Conservation (phyloP, 192 early-diverging fungal genomes). For the Rhizoclosmatium globosum region DNA sequence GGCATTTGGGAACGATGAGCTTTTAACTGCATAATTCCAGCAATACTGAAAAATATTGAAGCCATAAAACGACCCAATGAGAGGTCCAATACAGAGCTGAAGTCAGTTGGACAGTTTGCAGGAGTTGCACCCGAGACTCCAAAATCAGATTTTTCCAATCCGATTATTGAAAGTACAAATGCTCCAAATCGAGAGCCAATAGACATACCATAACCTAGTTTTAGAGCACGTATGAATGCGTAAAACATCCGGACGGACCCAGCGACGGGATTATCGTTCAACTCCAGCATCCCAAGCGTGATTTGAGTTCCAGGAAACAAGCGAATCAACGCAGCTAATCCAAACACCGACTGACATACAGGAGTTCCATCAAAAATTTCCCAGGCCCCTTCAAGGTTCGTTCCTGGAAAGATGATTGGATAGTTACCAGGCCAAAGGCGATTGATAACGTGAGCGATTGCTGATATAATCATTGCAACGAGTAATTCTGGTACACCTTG, state of each 20-base stretch:
- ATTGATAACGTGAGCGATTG: slow-evolving; percentile 7
- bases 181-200: slow-evolving; percentile 33
- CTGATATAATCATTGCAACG: slow-evolving; percentile 16
- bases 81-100: not conserved
- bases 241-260: slow-evolving; percentile 36
- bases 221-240: slow-evolving; percentile 25
- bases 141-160: slow-evolving; percentile 5
- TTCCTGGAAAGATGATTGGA: slow-evolving; percentile 1
- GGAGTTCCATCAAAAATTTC: not conserved
- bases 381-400: not conserved
- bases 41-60: not conserved
- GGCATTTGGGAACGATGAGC: not conserved
- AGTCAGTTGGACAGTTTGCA: slow-evolving; percentile 13
- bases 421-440: slow-evolving; percentile 30
- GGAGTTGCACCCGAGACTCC: not conserved
- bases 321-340: not conserved
- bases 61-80: not conserved
- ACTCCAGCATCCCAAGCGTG: slow-evolving; percentile 25
- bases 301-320: slow-evolving; percentile 23
- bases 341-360: slow-evolving; percentile 16
- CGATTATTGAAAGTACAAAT: not conserved
- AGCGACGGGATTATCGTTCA: slow-evolving; percentile 25
- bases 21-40: slow-evolving; percentile 10
- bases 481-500: slow-evolving; percentile 21
- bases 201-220: slow-evolving; percentile 28